Percentiles rank a stretch among this genome's conserved stretches.
These are phyloP conservation scores for Dendryphion nanum DNA, from an alignment of 2,329 filamentous ascomycete genomes.

Conservation along the genomic window DNA sequence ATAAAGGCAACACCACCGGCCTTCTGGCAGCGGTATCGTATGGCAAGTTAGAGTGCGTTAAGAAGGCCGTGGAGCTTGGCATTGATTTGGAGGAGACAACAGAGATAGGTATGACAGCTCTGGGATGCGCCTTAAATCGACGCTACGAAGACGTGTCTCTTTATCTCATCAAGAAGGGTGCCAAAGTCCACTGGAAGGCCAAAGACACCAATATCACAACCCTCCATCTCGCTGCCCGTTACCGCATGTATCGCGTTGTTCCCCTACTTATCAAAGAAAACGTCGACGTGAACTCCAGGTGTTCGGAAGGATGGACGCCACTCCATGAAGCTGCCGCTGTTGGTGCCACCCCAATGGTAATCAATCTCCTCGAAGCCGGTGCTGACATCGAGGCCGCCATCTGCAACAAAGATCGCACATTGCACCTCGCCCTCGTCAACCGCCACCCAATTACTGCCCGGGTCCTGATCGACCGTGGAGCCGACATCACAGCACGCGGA, in stretches of 20 bases:
- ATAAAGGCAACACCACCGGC: conserved; percentile 8
- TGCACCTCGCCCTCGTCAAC: conserved; percentile 17
- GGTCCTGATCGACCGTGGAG: conserved; percentile 9
- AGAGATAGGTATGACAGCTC: neutral
- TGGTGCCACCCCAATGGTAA: conserved; percentile 4
- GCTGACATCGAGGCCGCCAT: conserved; percentile 13
- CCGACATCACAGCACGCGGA: conserved; percentile 3
- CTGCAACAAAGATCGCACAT: conserved; percentile 8
- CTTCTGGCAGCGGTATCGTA: conserved; percentile 15
- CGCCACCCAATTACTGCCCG: conserved; percentile 7
- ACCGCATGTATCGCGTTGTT: neutral
- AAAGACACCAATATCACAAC: conserved; percentile 6
- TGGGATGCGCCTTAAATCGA: conserved; percentile 9
- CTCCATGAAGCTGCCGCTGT: conserved; percentile 12
- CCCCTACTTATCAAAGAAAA: conserved; percentile 2
- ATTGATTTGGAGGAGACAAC: conserved; percentile 9
- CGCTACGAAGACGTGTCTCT: conserved; percentile 11
- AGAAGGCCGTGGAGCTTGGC: conserved; percentile 9
- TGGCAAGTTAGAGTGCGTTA: conserved; percentile 9
- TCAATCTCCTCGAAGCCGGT: conserved; percentile 15
- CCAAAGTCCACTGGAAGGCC: conserved; percentile 6
- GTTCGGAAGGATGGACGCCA: conserved; percentile 11
- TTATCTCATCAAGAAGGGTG: conserved; percentile 11
- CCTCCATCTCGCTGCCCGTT: conserved; percentile 12
- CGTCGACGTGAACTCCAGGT: conserved; percentile 9